Conservation (phyloP, 78 protist genomes). For the Chrysochromulina parva region DNA sequence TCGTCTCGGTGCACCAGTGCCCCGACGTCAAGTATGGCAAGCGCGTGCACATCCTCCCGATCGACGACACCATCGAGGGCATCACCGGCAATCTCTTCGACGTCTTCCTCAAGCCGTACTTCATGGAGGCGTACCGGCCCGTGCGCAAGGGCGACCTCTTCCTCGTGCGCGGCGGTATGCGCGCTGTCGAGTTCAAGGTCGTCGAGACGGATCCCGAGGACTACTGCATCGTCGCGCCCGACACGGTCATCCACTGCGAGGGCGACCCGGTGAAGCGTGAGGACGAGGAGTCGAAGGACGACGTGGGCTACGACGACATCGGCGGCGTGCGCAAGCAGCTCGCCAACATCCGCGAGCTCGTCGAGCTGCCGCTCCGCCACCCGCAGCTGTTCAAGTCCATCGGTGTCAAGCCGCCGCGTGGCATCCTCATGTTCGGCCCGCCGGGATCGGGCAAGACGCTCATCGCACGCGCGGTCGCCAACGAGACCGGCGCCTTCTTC, state of each 20-base stretch:
- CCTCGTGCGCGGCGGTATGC: slow-evolving; percentile 97
- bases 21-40: slow-evolving; percentile 80
- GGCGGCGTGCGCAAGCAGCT: slow-evolving; percentile 99
- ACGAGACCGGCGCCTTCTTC: slow-evolving; percentile 99
- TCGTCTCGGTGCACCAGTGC: slow-evolving; percentile 89
- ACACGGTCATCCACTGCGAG: slow-evolving; percentile 94
- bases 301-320: slow-evolving; percentile 99
- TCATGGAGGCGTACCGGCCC: slow-evolving; percentile 99
- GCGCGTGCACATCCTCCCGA: slow-evolving; percentile 97
- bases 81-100: slow-evolving; percentile 98
- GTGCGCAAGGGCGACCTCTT: slow-evolving; percentile 92
- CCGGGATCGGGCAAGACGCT: slow-evolving; percentile 99
- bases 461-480: slow-evolving; percentile 99
- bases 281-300: slow-evolving; percentile 89
- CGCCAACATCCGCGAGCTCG: slow-evolving; percentile 92
- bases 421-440: slow-evolving; percentile 98
- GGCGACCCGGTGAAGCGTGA: slow-evolving; percentile 99
- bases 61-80: slow-evolving; percentile 99
- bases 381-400: slow-evolving; percentile 94
- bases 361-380: slow-evolving; percentile 99
- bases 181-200: slow-evolving; percentile 99
- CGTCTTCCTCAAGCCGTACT: slow-evolving; percentile 96
- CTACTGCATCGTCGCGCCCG: slow-evolving; percentile 44
- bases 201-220: slow-evolving; percentile 95
- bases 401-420: slow-evolving; percentile 96